Conservation (phyloP, 139 green algal species). For the Tetratostichococcus sp. region DNA sequence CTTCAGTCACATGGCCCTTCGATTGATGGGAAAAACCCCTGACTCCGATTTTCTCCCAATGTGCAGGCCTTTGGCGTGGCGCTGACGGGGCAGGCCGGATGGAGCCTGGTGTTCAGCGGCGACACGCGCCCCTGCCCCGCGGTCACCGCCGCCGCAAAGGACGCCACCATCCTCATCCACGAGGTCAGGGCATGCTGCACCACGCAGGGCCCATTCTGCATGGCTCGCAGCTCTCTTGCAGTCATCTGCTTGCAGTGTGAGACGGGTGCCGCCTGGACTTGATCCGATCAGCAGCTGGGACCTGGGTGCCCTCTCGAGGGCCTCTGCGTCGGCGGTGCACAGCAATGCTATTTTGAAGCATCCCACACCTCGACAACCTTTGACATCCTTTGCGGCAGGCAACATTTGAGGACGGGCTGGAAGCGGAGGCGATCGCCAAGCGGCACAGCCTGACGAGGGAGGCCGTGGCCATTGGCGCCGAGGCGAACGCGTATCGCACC, state of each 20-base stretch:
- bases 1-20: no score
- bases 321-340: no score
- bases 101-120: conserved; percentile 83
- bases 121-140: conserved; percentile 81
- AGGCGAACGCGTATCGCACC: conserved; percentile 71
- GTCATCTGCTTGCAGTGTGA: background rate
- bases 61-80: conserved; percentile 60
- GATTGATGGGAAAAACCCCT: no score
- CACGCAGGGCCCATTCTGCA: no score
- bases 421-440: conserved; percentile 83
- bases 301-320: no score
- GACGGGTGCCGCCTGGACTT: no score
- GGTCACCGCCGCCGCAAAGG: conserved; percentile 69
- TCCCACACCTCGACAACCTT: no score
- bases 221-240: no score
- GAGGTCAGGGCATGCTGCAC: conserved; percentile 52
- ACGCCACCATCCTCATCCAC: conserved; percentile 88
- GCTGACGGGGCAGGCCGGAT: conserved; percentile 54
- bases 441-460: conserved; percentile 85
- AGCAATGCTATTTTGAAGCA: no score
- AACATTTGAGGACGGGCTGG: conserved; percentile 92
- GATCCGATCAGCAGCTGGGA: no score
- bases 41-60: no score
- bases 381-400: conserved; percentile 33
- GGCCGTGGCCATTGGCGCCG: conserved; percentile 62